Evolutionary conservation across 2,329 filamentous ascomycete genomes (phyloP).

Genomic region (Stagonosporopsis rhizophila): DNA sequence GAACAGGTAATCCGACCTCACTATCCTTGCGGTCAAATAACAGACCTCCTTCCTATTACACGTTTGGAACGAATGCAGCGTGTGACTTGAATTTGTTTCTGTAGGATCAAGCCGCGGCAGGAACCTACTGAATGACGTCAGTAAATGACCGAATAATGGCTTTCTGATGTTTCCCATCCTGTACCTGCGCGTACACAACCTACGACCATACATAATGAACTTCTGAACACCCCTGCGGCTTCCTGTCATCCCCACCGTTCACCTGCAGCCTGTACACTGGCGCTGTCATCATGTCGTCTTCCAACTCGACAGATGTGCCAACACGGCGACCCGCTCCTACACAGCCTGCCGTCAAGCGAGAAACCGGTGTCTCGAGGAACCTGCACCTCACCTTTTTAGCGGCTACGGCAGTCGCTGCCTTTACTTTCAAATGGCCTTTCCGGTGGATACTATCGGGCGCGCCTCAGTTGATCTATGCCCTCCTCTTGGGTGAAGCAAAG

Average conservation of each 20-base stretch:
- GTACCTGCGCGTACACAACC: slow-evolving; percentile 13
- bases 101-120: slow-evolving; percentile 1
- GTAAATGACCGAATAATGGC: slow-evolving; percentile 13
- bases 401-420: not conserved
- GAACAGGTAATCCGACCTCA: not conserved
- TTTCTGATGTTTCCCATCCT: not conserved
- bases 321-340: slow-evolving; percentile 4
- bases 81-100: slow-evolving; percentile 2
- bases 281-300: slow-evolving; percentile 7
- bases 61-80: not conserved
- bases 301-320: slow-evolving; percentile 4
- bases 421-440: slow-evolving; percentile 25
- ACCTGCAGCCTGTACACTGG: not conserved
- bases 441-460: slow-evolving; percentile 54
- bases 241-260: not conserved
- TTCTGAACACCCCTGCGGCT: not conserved
- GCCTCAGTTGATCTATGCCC: slow-evolving; percentile 46
- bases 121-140: slow-evolving; percentile 13
- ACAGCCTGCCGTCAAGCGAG: slow-evolving; percentile 8
- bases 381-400: slow-evolving; percentile 15
- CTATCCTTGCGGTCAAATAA: not conserved
- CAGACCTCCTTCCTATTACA: slow-evolving; percentile 2
- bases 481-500: slow-evolving; percentile 47
- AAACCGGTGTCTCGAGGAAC: slow-evolving; percentile 4
- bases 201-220: slow-evolving; percentile 8